Conservation (phyloP, 1,139 yeast species). For the Magnusiomyces tetraspermus region DNA sequence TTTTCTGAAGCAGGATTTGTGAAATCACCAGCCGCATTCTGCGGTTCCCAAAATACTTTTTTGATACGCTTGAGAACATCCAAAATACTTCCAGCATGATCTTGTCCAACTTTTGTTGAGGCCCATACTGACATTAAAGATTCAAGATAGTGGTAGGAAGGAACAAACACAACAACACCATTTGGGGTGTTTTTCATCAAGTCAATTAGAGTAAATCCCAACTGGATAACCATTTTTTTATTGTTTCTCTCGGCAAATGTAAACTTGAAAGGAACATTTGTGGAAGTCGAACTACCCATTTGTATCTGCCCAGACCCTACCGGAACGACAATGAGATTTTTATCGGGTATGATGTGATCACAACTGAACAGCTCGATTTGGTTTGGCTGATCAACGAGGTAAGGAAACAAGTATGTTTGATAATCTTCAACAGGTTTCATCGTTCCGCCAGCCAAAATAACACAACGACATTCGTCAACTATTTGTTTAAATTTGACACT, state of each 20-base stretch:
- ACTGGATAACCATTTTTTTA: slow-evolving; percentile 37
- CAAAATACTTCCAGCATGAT: not conserved
- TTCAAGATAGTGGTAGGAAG: slow-evolving; percentile 68
- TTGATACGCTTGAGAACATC: slow-evolving; percentile 19
- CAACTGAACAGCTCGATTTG: slow-evolving; percentile 55
- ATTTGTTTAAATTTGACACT: slow-evolving; percentile 59
- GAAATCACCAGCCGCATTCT: slow-evolving; percentile 26
- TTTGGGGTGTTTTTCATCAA: slow-evolving; percentile 46
- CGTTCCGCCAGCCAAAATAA: slow-evolving; percentile 88
- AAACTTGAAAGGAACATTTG: slow-evolving; percentile 44
- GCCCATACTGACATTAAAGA: slow-evolving; percentile 48
- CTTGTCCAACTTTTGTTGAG: slow-evolving; percentile 13
- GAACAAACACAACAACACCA: slow-evolving; percentile 77
- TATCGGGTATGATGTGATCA: slow-evolving; percentile 74
- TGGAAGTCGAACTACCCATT: slow-evolving; percentile 9
- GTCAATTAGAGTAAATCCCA: slow-evolving; percentile 45
- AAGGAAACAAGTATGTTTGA: slow-evolving; percentile 56
- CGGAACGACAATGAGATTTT: slow-evolving; percentile 55
- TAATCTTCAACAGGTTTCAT: slow-evolving; percentile 86
- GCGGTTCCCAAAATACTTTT: slow-evolving; percentile 46
- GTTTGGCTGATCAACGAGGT: slow-evolving; percentile 28
- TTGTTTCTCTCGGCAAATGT: slow-evolving; percentile 57
- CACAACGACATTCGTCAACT: slow-evolving; percentile 57
- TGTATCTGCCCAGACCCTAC: slow-evolving; percentile 30
- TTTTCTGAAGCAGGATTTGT: not conserved